Percentiles rank a stretch among this genome's conserved stretches.
Conservation (phyloP, 2,329 filamentous ascomycete genomes). For the Aspergillus sp. region DNA sequence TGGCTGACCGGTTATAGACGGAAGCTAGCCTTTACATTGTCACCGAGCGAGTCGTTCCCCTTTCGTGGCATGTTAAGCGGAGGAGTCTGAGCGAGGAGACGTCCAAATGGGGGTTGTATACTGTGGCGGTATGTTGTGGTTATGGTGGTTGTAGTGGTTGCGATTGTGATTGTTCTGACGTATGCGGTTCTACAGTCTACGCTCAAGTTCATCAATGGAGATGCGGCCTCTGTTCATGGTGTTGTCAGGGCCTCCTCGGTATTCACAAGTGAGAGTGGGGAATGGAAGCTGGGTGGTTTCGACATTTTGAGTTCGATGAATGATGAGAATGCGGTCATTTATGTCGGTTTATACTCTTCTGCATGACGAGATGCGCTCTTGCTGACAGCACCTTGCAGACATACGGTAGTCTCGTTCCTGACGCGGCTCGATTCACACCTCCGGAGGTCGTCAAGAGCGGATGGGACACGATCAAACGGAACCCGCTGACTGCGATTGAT, state of each 20-base stretch:
- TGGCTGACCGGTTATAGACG: slow-evolving; percentile 59
- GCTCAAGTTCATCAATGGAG: slow-evolving; percentile 92
- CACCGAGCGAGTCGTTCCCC: slow-evolving; percentile 82
- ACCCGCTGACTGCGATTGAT: slow-evolving; percentile 78
- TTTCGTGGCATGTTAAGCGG: slow-evolving; percentile 86
- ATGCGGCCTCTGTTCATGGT: slow-evolving; percentile 88
- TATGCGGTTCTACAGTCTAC: slow-evolving; percentile 63
- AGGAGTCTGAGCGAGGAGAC: slow-evolving; percentile 89
- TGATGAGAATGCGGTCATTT: slow-evolving; percentile 91
- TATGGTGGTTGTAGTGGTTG: neutral
- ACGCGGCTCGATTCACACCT: slow-evolving; percentile 79
- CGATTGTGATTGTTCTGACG: neutral
- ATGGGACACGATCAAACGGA: slow-evolving; percentile 88
- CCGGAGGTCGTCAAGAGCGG: slow-evolving; percentile 83
- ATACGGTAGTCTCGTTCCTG: slow-evolving; percentile 83
- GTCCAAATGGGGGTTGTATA: slow-evolving; percentile 92
- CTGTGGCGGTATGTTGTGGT: slow-evolving; percentile 65
- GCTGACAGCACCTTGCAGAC: slow-evolving; percentile 54
- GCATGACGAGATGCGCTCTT: neutral
- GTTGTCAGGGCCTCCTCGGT: slow-evolving; percentile 81
- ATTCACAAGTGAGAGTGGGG: slow-evolving; percentile 92
- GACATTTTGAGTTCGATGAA: slow-evolving; percentile 93
- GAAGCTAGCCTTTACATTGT: slow-evolving; percentile 95
- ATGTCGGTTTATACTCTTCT: slow-evolving; percentile 52
- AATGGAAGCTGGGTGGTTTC: slow-evolving; percentile 96